Base-by-base conservation (phyloP, 805 yeast species). In the Monosporozyma aquatica region DNA sequence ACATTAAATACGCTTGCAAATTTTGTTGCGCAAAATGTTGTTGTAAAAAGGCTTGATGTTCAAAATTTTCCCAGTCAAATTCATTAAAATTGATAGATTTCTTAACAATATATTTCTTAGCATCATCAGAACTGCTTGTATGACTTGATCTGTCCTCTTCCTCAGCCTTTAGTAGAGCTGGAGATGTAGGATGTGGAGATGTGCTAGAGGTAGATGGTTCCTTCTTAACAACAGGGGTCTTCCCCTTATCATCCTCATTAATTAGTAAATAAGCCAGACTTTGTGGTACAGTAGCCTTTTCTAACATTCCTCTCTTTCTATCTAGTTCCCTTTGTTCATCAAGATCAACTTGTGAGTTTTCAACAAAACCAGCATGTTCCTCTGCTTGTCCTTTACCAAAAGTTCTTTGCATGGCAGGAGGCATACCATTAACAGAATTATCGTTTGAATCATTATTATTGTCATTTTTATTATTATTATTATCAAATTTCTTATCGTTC, bases 321-420 rank as follows among this genome's bases (percentile, higher is more conserved):
- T 62, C 66, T 28, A 73, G 59, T 48, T 72, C 78, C 50, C 68
- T 71, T 48, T 72, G 78, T 52, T 75, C 75, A 24, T 58, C 63
- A 6, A 48, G 47, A 50, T 57, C 71, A n/a, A 62, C 56, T 40
- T 57, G 64, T 14, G 62, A 54, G 37, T 65, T 68, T 38, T 64
- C 70, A 29, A 62, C 67, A 38, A 69, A 65, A 2, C 61, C 59
- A 26, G 47, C 61, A 45, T 61, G 64, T 28, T 52, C 62, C 22
- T 47, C 51, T 14, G 51, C 61, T 47, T 58, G 62, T 6, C 56
- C 47, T 28, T 51, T 45, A 34, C 65, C 68, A 43, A 53, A 62
- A 24, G 70, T 68, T 49, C 82, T 65, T 13, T 72, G 70, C 26
- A 73, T 64, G 1, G 81, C 81, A 13, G 81, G 81, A 11, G 81